Base-by-base conservation (phyloP, 371 early-diverging fungal species). In the Fennellomyces sp. region DNA sequence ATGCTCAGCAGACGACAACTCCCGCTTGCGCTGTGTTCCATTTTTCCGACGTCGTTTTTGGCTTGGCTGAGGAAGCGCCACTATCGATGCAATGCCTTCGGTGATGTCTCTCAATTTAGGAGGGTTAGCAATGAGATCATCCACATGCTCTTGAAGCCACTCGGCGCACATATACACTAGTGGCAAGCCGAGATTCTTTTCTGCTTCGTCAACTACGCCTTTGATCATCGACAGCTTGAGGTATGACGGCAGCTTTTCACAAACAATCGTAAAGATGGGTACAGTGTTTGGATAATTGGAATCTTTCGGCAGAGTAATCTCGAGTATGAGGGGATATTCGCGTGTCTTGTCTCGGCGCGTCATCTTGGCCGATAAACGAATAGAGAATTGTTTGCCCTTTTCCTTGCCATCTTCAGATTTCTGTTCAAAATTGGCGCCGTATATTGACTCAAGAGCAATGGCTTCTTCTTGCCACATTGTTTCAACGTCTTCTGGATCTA, bases 401-500 rank as follows among this genome's bases (percentile, higher is more conserved):
- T 68, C 64, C 0, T 56, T 58, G 7, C 67, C 73, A 17, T 65
- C 51, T 36, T 68, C 70, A 2, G 36, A 42, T 10, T 64, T 47
- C 19, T 63, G 51, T 38, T 69, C 57, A 27, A 70, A 64, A 3
- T 61, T 35, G 1, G 58, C 64, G 19, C 81, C 86, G 49, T 87
- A 92, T n/a, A 92, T 89, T 11, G 90, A 82, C 39, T 82, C 88
- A 4, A 92, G 70, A 1, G 86, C 84, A 15, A 82, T 61, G 5
- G 81, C 61, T 64, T 91, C 88, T 29, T 85, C 87, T 28, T 81
- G 68, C 11, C 75, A 61, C 4, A 68, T 61, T 6, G 62, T 63
- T 5, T 74, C 51, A 0, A 81, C 64, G 41, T 84, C 84, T 17
- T 81, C 76, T 2, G 38, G 80, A 4, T 70, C 78, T 1, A 64